Evolutionary conservation across 345 rosid genomes (phyloP), one percentile per base, ranked within the genome.

Genomic region (Eucalyptus microcorys): DNA sequence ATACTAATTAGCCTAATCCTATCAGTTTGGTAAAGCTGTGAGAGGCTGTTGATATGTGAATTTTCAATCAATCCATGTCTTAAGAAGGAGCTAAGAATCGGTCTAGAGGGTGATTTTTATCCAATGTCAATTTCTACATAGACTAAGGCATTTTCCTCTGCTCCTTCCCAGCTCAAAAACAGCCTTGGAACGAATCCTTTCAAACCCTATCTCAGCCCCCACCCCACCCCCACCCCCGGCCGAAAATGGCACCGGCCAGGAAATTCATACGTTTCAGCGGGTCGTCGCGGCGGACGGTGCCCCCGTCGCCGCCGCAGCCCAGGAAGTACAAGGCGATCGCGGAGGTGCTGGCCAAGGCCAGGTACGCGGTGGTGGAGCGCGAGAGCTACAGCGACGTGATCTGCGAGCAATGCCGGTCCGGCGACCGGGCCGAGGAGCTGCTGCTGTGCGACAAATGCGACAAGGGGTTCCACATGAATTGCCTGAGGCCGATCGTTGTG

Each of bases 401-500:
- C 90, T 97, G 98, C 89, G 94, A 94, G 93, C 93, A 97, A 95
- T 95, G 99, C 86, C 92, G 94, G 86, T 93, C 94, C 7, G 99
- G 96, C 52, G 98, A 97, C 22, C 89, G 89, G 40, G 87, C 92
- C n/a, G 97, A 93, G 43, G 97, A 95, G 95, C 94, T 97, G 55
- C 94, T 97, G 49, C 88, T 96, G 42, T 97, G 99, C 57, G 98
- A 97, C 27, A 96, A 95, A 94, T 97, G 99, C 89, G 98, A 97
- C 32, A 91, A 89, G 87, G 99, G 99, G n/a, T 97, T 93, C 64
- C 99, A 97, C 89, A 96, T 97, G 98, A 95, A 94, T 89, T 96
- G 99, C 89, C 90, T 97, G 89, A 90, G 97, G 88, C 99, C 99
- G 81, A 97, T 97, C 84, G 95, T 97, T 32, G 98, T 87, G 84